Conservation (phyloP, 1,284 basidiomycete species). For the Ceratobasidium sp. region DNA sequence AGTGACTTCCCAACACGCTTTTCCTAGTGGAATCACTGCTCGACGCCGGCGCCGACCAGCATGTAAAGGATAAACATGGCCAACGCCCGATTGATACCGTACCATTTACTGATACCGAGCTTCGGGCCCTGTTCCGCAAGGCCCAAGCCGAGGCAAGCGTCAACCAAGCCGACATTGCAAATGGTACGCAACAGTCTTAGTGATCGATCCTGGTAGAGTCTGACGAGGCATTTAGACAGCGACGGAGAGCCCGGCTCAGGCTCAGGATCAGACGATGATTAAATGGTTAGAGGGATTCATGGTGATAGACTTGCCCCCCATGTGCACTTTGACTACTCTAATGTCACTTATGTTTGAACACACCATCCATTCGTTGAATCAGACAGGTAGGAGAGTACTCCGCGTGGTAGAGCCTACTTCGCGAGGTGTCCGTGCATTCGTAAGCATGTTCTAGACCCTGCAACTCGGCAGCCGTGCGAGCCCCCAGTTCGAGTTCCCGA, state of each 20-base stretch:
- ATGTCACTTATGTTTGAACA: background rate
- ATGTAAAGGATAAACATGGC: slow-evolving; percentile 76
- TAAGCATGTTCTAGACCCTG: too few relatives aligned
- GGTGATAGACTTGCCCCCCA: background rate
- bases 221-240: slow-evolving; percentile 45
- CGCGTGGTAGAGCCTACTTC: too few relatives aligned
- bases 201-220: background rate
- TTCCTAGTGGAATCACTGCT: slow-evolving; percentile 67
- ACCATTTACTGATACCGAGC: slow-evolving; percentile 56
- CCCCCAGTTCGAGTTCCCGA: too few relatives aligned
- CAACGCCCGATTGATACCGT: slow-evolving; percentile 66
- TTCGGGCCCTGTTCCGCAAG: slow-evolving; percentile 58
- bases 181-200: slow-evolving; percentile 46
- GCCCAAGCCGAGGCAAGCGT: slow-evolving; percentile 55
- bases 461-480: too few relatives aligned
- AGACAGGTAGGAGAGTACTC: too few relatives aligned
- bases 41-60: slow-evolving; percentile 76
- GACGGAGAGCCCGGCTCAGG: slow-evolving; percentile 52
- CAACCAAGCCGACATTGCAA: slow-evolving; percentile 52
- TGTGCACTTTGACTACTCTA: background rate
- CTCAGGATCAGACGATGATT: slow-evolving; percentile 50
- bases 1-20: slow-evolving; percentile 41
- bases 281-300: background rate
- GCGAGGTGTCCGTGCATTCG: too few relatives aligned
- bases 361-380: too few relatives aligned